phyloP scores from a whole-genome alignment of 129 eudicot species.

The Smallanthus sonchifolius region DNA sequence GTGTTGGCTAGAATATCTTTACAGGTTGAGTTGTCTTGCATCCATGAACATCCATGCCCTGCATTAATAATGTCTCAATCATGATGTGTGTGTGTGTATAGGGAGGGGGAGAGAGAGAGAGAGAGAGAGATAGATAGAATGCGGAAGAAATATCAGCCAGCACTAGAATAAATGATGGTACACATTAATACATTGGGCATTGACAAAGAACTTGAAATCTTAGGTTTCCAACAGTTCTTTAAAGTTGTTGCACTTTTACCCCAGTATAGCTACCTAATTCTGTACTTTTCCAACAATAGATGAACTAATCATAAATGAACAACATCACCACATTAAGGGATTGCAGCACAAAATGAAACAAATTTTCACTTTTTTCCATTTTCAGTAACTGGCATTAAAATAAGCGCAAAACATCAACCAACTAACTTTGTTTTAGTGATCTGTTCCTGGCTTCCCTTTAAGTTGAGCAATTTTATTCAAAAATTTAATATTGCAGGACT shows the following conservation, averaged over 20 bases:
- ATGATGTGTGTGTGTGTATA: background rate
- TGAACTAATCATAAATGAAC: background rate
- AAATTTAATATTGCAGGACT: too few species aligned
- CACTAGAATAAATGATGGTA: background rate
- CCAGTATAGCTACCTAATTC: background rate
- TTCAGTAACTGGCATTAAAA: too few species aligned
- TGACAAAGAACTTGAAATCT: background rate
- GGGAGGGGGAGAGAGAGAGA: background rate
- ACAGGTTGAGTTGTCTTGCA: constrained; percentile 46
- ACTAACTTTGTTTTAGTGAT: too few species aligned
- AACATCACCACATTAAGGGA: background rate
- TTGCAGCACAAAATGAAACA: background rate
- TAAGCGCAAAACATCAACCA: too few species aligned
- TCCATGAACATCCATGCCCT: constrained; percentile 72
- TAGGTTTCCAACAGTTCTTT: background rate
- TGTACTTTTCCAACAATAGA: background rate
- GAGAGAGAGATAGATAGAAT: background rate
- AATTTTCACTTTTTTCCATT: background rate
- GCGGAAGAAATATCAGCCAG: background rate
- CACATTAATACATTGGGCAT: background rate
- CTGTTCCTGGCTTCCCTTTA: too few species aligned
- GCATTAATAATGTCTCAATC: constrained; percentile 26
- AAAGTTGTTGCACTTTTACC: background rate
- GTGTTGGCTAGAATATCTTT: constrained; percentile 23
- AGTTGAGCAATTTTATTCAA: too few species aligned